Conservation (phyloP, 2,329 filamentous ascomycete genomes). For the Alternaria postmessia region DNA sequence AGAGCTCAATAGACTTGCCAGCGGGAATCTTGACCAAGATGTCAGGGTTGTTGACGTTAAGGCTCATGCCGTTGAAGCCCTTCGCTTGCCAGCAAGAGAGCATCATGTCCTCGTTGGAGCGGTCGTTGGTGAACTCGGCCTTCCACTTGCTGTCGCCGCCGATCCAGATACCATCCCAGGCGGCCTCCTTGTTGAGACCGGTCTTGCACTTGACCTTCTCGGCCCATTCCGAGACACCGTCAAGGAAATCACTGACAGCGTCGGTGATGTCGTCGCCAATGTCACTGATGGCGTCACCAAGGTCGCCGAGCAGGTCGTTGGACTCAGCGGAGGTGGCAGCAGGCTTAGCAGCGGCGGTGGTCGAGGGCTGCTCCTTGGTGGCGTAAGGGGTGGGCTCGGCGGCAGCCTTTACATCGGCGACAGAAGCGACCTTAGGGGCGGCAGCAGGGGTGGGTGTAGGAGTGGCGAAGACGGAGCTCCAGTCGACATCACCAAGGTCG, state of each 20-base stretch:
- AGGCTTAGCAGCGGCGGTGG: conserved; percentile 15
- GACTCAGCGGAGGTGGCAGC: conserved; percentile 3
- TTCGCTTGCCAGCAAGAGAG: conserved; percentile 49
- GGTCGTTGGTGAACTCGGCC: conserved; percentile 49
- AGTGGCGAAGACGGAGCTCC: conserved; percentile 30
- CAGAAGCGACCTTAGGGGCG: conserved; percentile 11
- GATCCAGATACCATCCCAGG: conserved; percentile 48
- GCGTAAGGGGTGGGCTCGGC: conserved; percentile 17
- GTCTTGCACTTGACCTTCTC: conserved; percentile 30
- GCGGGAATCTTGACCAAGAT: conserved; percentile 53
- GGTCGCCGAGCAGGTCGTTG: conserved; percentile 4
- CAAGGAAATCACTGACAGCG: conserved; percentile 12
- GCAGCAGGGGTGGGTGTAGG: conserved; percentile 20
- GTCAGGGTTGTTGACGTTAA: conserved; percentile 46
- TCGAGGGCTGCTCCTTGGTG: conserved; percentile 6
- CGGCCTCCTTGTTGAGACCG: conserved; percentile 39
- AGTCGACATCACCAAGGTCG: conserved; percentile 40
- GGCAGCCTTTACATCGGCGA: conserved; percentile 23
- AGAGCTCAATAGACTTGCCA: conserved; percentile 49
- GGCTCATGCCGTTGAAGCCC: conserved; percentile 46
- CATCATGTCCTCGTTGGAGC: conserved; percentile 35
- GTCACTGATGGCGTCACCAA: conserved; percentile 14
- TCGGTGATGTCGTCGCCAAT: conserved; percentile 15
- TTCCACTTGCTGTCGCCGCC: conserved; percentile 46
- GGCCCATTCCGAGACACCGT: conserved; percentile 32